Conservation (phyloP, 2,329 filamentous ascomycete species). For the Colletotrichum sp. region DNA sequence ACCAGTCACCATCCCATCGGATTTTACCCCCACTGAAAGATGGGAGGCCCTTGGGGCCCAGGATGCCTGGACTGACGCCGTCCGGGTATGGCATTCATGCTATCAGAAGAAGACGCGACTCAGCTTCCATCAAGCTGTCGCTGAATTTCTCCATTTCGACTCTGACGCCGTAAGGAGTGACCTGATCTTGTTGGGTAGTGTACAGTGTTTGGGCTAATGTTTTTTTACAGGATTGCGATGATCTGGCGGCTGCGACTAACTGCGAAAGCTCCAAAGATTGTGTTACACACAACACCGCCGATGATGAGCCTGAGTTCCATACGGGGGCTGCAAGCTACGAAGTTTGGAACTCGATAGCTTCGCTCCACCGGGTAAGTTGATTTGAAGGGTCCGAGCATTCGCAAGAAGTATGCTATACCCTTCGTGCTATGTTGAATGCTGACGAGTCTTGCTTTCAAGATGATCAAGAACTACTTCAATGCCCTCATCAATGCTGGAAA, state of each 20-base stretch:
- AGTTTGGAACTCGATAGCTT: neutral
- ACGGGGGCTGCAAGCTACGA: neutral
- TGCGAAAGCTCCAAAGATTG: neutral
- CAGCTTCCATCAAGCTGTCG: neutral
- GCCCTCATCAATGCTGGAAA: neutral
- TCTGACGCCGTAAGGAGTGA: neutral
- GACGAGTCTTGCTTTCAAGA: neutral
- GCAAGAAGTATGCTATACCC: neutral
- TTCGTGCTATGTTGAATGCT: neutral
- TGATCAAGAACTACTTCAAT: neutral
- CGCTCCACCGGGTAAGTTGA: neutral
- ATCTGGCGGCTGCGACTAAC: neutral
- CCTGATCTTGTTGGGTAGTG: rapidly evolving
- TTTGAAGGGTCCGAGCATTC: no score
- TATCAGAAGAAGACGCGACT: neutral
- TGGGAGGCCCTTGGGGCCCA: neutral
- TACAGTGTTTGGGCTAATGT: rapidly evolving
- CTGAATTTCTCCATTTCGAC: neutral
- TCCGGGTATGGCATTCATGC: neutral
- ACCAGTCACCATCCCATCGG: neutral
- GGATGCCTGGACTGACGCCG: neutral
- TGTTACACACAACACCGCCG: neutral
- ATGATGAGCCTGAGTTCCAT: neutral
- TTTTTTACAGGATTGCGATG: neutral
- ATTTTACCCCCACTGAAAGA: neutral